Conservation (phyloP, 148 eudicot species). For the Chenopodium album region DNA sequence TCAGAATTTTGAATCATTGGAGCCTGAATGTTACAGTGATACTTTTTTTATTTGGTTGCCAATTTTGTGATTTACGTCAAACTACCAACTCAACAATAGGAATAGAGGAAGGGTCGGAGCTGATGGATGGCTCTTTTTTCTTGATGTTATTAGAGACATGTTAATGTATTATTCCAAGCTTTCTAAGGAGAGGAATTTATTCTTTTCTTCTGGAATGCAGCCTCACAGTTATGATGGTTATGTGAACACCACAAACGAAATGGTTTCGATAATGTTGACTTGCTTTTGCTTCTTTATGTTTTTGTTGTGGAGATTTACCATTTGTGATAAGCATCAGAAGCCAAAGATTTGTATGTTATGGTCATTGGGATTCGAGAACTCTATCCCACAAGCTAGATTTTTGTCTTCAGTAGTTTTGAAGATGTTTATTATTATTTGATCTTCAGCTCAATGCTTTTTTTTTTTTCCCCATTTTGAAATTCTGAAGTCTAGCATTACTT, state of each 20-base stretch:
- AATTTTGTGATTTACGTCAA: neutral
- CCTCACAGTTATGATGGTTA: neutral
- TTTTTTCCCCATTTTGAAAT: too few species aligned
- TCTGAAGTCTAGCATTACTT: too few species aligned
- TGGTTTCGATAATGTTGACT: neutral
- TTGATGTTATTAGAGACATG: neutral
- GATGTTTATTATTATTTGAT: neutral
- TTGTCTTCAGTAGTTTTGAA: neutral
- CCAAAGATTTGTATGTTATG: neutral
- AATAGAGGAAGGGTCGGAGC: neutral
- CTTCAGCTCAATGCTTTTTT: too few species aligned
- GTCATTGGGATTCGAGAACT: neutral
- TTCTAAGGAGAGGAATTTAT: neutral
- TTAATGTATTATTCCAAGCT: neutral
- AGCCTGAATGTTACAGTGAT: neutral
- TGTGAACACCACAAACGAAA: neutral
- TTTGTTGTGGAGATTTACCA: neutral
- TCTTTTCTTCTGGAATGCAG: neutral
- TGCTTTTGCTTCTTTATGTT: neutral
- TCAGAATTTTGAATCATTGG: neutral
- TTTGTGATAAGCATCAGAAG: neutral
- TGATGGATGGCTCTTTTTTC: neutral
- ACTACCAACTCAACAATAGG: neutral
- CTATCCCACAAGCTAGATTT: neutral
- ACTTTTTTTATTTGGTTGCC: neutral